Conservation (phyloP, 805 yeast species). For the Citeromyces nyonsensis region DNA sequence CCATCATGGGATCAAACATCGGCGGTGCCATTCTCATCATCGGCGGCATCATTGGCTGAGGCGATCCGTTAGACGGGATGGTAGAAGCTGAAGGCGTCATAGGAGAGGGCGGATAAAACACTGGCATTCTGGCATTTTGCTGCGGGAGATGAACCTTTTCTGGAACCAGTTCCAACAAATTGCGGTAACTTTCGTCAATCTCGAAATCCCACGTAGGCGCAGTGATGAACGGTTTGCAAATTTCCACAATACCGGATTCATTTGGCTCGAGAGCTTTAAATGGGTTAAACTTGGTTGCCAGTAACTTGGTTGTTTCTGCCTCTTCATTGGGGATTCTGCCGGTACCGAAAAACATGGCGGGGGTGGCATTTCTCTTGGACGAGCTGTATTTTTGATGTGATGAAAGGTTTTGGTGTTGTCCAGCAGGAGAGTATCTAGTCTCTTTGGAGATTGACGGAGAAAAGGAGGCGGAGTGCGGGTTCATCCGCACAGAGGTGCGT, state of each 20-base stretch:
- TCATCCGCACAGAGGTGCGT: conserved; percentile 52
- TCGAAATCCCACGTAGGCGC: conserved; percentile 68
- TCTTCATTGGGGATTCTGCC: conserved; percentile 14
- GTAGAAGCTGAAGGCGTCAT: conserved; percentile 2
- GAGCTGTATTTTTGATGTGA: conserved; percentile 1
- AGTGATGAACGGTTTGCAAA: conserved; percentile 54
- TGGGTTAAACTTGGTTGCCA: conserved; percentile 32
- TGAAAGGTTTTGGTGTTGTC: neutral
- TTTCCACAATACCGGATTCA: conserved; percentile 16
- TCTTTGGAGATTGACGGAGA: conserved; percentile 25
- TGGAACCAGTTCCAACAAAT: conserved; percentile 26
- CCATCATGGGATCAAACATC: conserved; percentile 1
- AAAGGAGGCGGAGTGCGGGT: conserved; percentile 53
- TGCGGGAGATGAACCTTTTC: conserved; percentile 12
- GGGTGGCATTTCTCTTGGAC: conserved; percentile 5
- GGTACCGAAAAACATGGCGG: conserved; percentile 20
- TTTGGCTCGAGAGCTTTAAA: conserved; percentile 18
- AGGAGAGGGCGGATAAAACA: conserved; percentile 2
- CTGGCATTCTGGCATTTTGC: conserved; percentile 2
- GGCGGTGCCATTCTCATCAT: conserved; percentile 4
- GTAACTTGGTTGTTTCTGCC: conserved; percentile 14
- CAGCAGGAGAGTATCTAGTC: conserved; percentile 4
- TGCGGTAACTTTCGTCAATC: conserved; percentile 37
- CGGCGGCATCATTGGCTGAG: conserved; percentile 3
- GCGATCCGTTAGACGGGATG: conserved; percentile 1